Evolutionary conservation across 768 basidiomycete species (phyloP).

Genomic region (Tremella mesenterica): DNA sequence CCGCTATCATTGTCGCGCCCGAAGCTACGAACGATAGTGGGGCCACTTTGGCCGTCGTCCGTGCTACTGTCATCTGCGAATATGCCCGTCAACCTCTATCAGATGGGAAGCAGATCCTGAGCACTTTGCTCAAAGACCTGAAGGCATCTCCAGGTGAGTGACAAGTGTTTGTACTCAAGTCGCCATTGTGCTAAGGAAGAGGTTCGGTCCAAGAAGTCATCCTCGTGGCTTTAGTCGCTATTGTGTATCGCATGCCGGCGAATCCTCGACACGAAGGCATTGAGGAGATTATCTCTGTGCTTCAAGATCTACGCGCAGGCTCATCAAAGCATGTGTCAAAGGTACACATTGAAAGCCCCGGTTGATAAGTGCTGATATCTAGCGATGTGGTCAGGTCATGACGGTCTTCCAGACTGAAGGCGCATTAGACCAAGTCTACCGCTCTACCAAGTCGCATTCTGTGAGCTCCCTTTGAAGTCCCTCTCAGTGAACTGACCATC

Average conservation of each 20-base stretch:
- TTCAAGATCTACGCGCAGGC: background rate
- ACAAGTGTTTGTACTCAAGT: background rate
- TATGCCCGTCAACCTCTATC: background rate
- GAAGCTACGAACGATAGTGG: background rate
- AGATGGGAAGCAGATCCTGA: background rate
- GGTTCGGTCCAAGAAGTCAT: slow-evolving; percentile 15
- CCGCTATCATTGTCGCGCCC: background rate
- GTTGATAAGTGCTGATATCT: background rate
- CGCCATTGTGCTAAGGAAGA: background rate
- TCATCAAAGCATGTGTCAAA: background rate
- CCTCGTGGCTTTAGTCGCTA: slow-evolving; percentile 4
- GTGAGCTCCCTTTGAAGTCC: background rate
- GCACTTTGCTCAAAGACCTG: background rate
- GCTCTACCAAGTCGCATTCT: background rate
- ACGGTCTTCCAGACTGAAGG: background rate
- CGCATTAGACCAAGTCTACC: background rate
- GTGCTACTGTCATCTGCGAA: slow-evolving; percentile 10
- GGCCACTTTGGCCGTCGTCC: slow-evolving; percentile 3
- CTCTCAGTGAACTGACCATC: background rate
- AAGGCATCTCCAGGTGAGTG: background rate
- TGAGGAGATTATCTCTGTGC: background rate
- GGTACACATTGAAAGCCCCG: background rate
- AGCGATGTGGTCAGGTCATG: background rate
- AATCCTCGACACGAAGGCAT: background rate
- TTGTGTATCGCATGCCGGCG: background rate